A percentile compares a stretch with the other conserved stretches of the same genome.
Evolutionary conservation across 2,329 filamentous ascomycete species (phyloP).

Genomic region (Colletotrichum orbiculare): DNA sequence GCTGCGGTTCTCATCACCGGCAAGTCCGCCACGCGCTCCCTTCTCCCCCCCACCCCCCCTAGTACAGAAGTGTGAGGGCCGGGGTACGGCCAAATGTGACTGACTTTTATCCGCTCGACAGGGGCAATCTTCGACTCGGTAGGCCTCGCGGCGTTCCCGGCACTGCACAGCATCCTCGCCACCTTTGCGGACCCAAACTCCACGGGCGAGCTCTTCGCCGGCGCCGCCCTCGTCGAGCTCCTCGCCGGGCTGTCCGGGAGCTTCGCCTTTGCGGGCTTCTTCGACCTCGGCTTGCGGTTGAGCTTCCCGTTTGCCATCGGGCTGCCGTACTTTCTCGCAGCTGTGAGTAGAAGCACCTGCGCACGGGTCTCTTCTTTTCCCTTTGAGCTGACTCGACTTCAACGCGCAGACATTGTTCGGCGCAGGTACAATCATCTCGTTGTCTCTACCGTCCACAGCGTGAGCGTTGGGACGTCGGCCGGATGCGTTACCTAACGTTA

Average conservation of each 20-base stretch:
- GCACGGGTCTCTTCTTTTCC: too few species aligned
- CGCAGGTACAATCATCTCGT: too few species aligned
- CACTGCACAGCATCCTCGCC: constrained; percentile 7
- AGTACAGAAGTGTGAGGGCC: not conserved
- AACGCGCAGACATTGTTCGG: too few species aligned
- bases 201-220: constrained; percentile 3
- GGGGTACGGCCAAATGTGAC: not conserved
- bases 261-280: constrained; percentile 14
- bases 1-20: not conserved
- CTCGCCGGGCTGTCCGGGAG: constrained; percentile 3
- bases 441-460: too few species aligned
- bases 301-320: not conserved
- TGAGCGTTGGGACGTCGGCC: too few species aligned
- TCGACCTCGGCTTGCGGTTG: not conserved
- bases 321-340: constrained; percentile 8
- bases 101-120: not conserved
- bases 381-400: too few species aligned
- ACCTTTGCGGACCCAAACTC: constrained; percentile 3
- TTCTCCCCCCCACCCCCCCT: not conserved
- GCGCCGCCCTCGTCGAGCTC: constrained; percentile 3
- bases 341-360: not conserved
- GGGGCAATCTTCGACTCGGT: constrained; percentile 6
- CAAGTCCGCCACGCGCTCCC: not conserved
- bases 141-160: not conserved
- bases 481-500: too few species aligned